A percentile compares a stretch with the other conserved stretches of the same genome.
phyloP scores from a whole-genome alignment of 2,329 filamentous ascomycete genomes.

The Fusarium oligoseptatum region DNA sequence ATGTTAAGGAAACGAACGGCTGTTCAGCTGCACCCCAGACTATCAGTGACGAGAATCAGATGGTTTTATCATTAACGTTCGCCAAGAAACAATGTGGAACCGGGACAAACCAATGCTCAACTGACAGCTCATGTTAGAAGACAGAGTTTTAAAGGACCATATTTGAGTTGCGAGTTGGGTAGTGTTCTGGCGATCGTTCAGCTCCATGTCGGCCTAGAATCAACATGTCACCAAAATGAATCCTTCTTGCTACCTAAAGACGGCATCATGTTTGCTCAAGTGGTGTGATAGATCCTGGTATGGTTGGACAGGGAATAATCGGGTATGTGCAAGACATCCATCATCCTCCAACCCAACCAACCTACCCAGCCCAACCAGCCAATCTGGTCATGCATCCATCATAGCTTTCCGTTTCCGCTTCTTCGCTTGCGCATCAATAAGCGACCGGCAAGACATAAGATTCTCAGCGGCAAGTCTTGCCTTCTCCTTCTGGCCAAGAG shows the following conservation, averaged over 20 bases:
- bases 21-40: not conserved
- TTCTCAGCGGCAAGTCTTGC: conserved; percentile 6
- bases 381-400: not conserved
- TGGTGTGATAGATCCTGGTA: conserved; percentile 21
- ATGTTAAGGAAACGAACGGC: not conserved
- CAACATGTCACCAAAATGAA: not conserved
- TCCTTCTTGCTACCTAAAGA: not conserved
- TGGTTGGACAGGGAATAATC: conserved; percentile 1
- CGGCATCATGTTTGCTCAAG: conserved; percentile 7
- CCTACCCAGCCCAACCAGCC: not conserved
- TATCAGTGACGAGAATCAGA: not conserved
- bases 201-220: not conserved
- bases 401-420: not conserved
- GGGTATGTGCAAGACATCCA: conserved; percentile 1
- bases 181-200: not conserved
- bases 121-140: not conserved
- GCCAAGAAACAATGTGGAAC: not conserved
- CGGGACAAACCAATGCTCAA: not conserved
- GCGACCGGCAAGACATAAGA: conserved; percentile 18
- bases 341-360: not conserved
- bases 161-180: not conserved
- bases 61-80: not conserved
- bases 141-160: not conserved
- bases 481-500: conserved; percentile 6
- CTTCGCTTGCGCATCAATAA: conserved; percentile 5